A percentile compares a stretch with the other conserved stretches of the same genome.
These are phyloP conservation scores for Colletotrichum camelliae DNA, from an alignment of 2,329 filamentous ascomycete species.

Conservation along the genomic window DNA sequence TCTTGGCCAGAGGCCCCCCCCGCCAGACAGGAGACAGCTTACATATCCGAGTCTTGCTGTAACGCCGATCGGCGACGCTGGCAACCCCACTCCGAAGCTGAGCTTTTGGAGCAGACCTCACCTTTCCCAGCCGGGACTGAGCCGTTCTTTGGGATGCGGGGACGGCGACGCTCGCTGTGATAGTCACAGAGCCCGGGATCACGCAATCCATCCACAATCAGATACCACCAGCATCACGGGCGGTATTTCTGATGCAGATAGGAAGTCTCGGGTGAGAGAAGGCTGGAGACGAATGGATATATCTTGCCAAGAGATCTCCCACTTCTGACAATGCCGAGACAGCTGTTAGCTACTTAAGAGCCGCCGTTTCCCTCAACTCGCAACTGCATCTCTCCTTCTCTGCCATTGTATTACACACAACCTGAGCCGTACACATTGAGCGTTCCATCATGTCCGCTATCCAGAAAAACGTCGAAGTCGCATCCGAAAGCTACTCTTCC, in stretches of 20 bases:
- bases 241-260: background rate
- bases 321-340: background rate
- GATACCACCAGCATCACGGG: background rate
- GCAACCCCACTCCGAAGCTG: background rate
- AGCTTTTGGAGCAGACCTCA: background rate
- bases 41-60: background rate
- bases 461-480: slow-evolving; percentile 20
- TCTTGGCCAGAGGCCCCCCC: background rate
- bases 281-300: background rate
- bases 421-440: background rate
- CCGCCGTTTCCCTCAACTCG: background rate
- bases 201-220: slow-evolving; percentile 20
- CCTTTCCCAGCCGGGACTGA: background rate
- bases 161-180: background rate
- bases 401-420: background rate
- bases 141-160: background rate
- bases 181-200: slow-evolving; percentile 1
- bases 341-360: background rate
- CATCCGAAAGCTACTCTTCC: slow-evolving; percentile 16
- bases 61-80: background rate
- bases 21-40: background rate
- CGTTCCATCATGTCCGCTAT: slow-evolving; percentile 9
- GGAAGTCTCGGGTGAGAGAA: background rate
- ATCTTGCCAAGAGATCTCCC: background rate
- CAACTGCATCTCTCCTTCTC: background rate